These are phyloP conservation scores for Misopates orontium DNA, from an alignment of 257 asterid genomes.

Conservation along the genomic window DNA sequence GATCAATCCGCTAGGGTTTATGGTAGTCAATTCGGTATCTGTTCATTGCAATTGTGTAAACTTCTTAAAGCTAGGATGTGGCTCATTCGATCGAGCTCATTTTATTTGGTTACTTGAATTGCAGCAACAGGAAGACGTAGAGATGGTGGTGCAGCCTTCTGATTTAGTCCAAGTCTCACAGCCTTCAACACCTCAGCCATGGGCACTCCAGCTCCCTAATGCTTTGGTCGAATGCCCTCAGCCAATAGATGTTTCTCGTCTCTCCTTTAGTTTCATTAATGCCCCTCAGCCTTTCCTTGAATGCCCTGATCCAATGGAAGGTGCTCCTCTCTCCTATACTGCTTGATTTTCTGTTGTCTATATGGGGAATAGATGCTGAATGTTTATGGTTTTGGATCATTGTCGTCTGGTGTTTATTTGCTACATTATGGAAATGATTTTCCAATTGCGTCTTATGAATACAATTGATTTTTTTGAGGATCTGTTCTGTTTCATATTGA, in stretches of 20 bases:
- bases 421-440: neutral
- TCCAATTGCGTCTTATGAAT: conserved; percentile 6
- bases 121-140: conserved; percentile 68
- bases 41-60: neutral
- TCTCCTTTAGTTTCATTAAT: too few relatives aligned
- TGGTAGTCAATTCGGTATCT: neutral
- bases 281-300: conserved; percentile 66
- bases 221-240: conserved; percentile 66
- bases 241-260: conserved; percentile 89
- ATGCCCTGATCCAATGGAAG: conserved; percentile 98
- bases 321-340: conserved; percentile 33
- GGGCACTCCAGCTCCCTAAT: too few relatives aligned
- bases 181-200: conserved; percentile 70
- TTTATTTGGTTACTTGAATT: neutral
- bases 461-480: conserved; percentile 15
- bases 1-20: neutral
- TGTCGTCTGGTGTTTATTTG: neutral
- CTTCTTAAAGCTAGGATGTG: conserved; percentile 22
- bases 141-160: conserved; percentile 65
- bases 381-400: conserved; percentile 7
- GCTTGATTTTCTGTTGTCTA: conserved; percentile 8
- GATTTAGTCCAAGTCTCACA: conserved; percentile 61
- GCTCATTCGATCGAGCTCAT: conserved; percentile 34
- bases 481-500: conserved; percentile 20
- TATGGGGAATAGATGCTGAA: conserved; percentile 13